These are phyloP conservation scores for Neonectria punicea DNA, from an alignment of 2,329 filamentous ascomycete genomes.

Conservation along the genomic window DNA sequence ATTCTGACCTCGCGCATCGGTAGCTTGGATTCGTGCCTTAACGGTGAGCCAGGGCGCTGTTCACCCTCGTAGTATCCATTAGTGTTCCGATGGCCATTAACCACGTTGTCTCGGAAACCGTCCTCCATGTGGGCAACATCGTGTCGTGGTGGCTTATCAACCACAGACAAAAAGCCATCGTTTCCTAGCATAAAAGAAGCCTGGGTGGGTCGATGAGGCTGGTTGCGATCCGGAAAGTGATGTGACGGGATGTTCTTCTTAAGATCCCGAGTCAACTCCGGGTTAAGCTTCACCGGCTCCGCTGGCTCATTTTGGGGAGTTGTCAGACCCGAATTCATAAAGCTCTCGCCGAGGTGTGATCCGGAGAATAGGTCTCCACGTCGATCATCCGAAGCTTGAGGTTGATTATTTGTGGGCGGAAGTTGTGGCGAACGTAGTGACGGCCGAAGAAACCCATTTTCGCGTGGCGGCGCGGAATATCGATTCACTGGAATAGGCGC, in stretches of 20 bases:
- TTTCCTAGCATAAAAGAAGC: slow-evolving; percentile 49
- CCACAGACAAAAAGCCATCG: slow-evolving; percentile 52
- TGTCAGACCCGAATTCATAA: slow-evolving; percentile 52
- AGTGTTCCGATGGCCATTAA: slow-evolving; percentile 30
- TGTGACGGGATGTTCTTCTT: slow-evolving; percentile 34
- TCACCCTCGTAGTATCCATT: slow-evolving; percentile 30
- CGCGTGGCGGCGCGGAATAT: slow-evolving; percentile 42
- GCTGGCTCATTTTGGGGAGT: slow-evolving; percentile 49
- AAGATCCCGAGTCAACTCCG: slow-evolving; percentile 40
- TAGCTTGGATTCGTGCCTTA: slow-evolving; percentile 47
- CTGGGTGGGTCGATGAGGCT: slow-evolving; percentile 24
- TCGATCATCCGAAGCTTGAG: slow-evolving; percentile 29
- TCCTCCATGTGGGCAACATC: slow-evolving; percentile 46
- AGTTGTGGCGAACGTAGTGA: slow-evolving; percentile 37
- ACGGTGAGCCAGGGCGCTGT: slow-evolving; percentile 40
- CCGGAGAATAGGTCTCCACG: slow-evolving; percentile 48
- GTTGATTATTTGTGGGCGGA: slow-evolving; percentile 28
- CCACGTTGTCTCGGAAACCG: slow-evolving; percentile 45
- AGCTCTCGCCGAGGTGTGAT: slow-evolving; percentile 52
- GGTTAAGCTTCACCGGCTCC: slow-evolving; percentile 35
- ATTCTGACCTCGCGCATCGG: slow-evolving; percentile 52
- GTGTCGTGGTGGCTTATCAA: slow-evolving; percentile 39
- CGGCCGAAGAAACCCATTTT: slow-evolving; percentile 39
- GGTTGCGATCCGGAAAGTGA: slow-evolving; percentile 23
- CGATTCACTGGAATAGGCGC: slow-evolving; percentile 50